A percentile compares a stretch with the other conserved stretches of the same genome.
Evolutionary conservation across 2,329 filamentous ascomycete species (phyloP).

Genomic region (Colletotrichum godetiae): DNA sequence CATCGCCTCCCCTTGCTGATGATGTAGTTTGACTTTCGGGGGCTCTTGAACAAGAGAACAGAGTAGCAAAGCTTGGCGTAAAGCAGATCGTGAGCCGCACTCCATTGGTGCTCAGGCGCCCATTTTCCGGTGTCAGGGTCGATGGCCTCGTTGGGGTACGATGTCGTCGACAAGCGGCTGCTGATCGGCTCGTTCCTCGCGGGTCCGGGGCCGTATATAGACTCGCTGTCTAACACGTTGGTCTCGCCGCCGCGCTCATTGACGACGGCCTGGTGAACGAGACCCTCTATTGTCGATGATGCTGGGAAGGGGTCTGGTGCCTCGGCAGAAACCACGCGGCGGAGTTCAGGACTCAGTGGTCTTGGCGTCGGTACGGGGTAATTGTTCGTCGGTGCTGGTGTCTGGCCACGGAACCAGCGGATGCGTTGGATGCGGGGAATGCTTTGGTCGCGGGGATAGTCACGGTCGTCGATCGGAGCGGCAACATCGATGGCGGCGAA

Average conservation of each 20-base stretch:
- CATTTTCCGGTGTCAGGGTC: constrained; percentile 66
- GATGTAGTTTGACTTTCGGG: constrained; percentile 68
- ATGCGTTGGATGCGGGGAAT: constrained; percentile 68
- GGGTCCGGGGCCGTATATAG: constrained; percentile 33
- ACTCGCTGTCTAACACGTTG: constrained; percentile 20
- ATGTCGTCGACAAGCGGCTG: constrained; percentile 57
- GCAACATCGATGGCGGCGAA: constrained; percentile 81
- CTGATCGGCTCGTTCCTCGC: constrained; percentile 36
- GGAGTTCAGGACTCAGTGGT: constrained; percentile 21
- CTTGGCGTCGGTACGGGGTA: constrained; percentile 33
- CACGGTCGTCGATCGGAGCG: constrained; percentile 76
- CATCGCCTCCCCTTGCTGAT: constrained; percentile 68
- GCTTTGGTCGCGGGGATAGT: constrained; percentile 71
- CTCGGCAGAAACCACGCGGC: constrained; percentile 12
- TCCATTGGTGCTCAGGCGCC: constrained; percentile 66
- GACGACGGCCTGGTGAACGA: constrained; percentile 26
- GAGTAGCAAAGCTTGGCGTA: constrained; percentile 71
- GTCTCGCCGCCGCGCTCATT: not conserved
- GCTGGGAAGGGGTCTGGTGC: constrained; percentile 16
- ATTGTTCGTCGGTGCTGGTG: constrained; percentile 42
- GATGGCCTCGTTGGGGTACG: constrained; percentile 57
- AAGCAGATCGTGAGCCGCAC: constrained; percentile 65
- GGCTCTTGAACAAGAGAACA: constrained; percentile 66
- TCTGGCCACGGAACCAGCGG: constrained; percentile 59
- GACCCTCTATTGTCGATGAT: constrained; percentile 14